These are phyloP conservation scores for Galium porrigens DNA, from an alignment of 305 asterid genomes.

Conservation along the genomic window DNA sequence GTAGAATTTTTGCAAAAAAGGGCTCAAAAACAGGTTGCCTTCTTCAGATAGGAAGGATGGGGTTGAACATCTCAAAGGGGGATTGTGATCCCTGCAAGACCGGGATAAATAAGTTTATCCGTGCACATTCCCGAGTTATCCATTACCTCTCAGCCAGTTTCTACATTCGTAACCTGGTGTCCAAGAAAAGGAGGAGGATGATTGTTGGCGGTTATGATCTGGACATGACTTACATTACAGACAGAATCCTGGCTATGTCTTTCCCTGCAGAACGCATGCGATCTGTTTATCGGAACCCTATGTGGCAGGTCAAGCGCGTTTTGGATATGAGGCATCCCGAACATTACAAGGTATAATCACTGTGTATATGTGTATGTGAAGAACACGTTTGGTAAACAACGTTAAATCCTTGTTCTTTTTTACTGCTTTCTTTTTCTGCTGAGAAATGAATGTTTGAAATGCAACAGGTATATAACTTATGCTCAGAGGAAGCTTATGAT, in stretches of 20 bases:
- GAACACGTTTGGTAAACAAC: neutral
- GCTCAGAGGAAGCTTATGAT: constrained; percentile 55
- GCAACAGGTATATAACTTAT: constrained; percentile 57
- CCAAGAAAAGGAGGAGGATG: constrained; percentile 59
- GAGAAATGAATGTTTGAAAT: neutral
- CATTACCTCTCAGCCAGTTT: constrained; percentile 32
- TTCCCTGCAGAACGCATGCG: constrained; percentile 69
- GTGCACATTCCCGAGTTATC: constrained; percentile 24
- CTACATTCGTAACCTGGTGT: constrained; percentile 52
- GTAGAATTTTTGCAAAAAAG: neutral
- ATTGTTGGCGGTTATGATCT: constrained; percentile 71
- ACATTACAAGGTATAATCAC: constrained; percentile 47
- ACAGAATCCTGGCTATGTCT: constrained; percentile 58
- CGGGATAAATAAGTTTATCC: constrained; percentile 11
- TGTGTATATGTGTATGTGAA: too few relatives aligned
- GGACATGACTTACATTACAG: constrained; percentile 70
- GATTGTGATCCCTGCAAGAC: constrained; percentile 19
- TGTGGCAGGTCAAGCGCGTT: constrained; percentile 73
- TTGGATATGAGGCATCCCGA: constrained; percentile 58
- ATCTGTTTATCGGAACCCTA: constrained; percentile 65
- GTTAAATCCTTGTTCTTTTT: neutral
- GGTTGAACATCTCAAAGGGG: constrained; percentile 40
- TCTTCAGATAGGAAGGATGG: constrained; percentile 35
- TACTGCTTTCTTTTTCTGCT: neutral
- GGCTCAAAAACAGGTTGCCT: neutral